Evolutionary conservation across 1,139 yeast genomes (phyloP).

Genomic region (Zygosaccharomyces pseudobailii): DNA sequence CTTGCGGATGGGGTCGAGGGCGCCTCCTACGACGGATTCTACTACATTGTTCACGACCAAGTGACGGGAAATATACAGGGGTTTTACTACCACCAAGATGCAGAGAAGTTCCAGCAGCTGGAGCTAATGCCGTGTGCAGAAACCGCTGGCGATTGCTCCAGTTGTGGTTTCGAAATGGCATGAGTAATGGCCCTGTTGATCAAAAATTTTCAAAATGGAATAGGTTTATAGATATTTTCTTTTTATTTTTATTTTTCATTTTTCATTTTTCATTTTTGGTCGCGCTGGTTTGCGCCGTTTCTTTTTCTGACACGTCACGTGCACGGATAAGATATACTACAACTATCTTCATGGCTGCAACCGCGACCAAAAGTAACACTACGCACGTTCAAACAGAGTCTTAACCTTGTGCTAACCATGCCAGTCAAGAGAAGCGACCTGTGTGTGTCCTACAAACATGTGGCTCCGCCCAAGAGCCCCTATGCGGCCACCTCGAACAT

Average conservation of each 20-base stretch:
- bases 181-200: constrained; percentile 3
- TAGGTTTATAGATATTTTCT: not conserved
- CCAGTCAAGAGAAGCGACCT: constrained; percentile 36
- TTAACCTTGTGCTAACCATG: constrained; percentile 11
- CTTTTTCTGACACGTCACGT: too few species aligned
- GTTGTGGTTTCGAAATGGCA: constrained; percentile 27
- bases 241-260: not conserved
- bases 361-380: not conserved
- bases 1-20: constrained; percentile 61
- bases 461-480: constrained; percentile 47
- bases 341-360: not conserved
- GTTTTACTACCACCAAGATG: constrained; percentile 69
- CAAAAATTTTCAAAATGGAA: not conserved
- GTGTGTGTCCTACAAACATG: constrained; percentile 37
- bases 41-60: constrained; percentile 79
- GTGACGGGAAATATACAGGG: constrained; percentile 72
- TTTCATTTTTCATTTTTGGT: not conserved
- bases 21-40: constrained; percentile 90
- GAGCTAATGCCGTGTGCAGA: constrained; percentile 46
- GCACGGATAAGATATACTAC: not conserved
- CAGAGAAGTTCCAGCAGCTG: constrained; percentile 72
- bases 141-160: constrained; percentile 14
- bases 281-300: too few species aligned
- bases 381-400: not conserved
- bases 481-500: constrained; percentile 38